A percentile compares a stretch with the other conserved stretches of the same genome.
Evolutionary conservation across 2,329 filamentous ascomycete genomes (phyloP).

Genomic region (Myriosclerotinia scirpicola): DNA sequence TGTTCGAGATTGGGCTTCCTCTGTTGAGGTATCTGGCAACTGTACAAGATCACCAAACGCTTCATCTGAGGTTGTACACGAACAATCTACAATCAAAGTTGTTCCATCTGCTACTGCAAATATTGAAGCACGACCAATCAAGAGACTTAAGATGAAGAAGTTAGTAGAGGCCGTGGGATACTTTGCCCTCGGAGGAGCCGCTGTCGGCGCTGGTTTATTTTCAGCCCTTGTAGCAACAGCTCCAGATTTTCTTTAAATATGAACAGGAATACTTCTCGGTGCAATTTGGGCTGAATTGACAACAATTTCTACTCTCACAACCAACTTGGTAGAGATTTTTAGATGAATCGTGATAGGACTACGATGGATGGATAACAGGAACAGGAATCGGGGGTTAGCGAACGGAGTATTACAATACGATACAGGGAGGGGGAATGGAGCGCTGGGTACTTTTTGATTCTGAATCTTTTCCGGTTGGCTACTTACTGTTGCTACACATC

Average conservation of each 20-base stretch:
- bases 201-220: constrained; percentile 42
- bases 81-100: neutral
- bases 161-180: constrained; percentile 37
- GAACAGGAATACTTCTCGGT: neutral
- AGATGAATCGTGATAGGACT: neutral
- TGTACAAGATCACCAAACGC: neutral
- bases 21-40: constrained; percentile 3
- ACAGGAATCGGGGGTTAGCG: neutral
- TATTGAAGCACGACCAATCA: constrained; percentile 33
- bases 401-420: neutral
- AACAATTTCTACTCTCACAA: neutral
- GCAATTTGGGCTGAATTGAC: neutral
- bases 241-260: constrained; percentile 38
- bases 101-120: neutral
- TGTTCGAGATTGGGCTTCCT: constrained; percentile 33
- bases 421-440: constrained; percentile 2
- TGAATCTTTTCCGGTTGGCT: neutral
- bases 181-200: constrained; percentile 42
- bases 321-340: neutral
- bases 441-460: neutral
- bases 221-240: constrained; percentile 43
- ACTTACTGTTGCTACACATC: neutral
- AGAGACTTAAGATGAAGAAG: constrained; percentile 36
- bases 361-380: neutral
- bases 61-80: neutral